These are phyloP conservation scores for Globisporangium spinosum DNA, from an alignment of 352 stramenopile genomes.

Conservation along the genomic window DNA sequence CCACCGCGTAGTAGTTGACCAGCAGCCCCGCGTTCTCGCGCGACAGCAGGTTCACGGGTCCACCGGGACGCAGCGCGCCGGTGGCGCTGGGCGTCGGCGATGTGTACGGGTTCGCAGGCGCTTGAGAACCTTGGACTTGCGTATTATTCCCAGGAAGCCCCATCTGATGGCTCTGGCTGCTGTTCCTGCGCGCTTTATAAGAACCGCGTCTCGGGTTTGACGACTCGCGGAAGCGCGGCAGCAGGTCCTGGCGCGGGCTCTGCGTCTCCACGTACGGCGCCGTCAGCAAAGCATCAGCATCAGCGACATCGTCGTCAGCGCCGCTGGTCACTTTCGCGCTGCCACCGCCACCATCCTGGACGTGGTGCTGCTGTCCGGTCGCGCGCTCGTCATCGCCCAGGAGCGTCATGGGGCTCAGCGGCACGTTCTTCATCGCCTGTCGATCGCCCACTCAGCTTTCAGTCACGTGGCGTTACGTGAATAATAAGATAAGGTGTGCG, in stretches of 20 bases:
- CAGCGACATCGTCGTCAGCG: background rate
- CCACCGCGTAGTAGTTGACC: conserved; percentile 66
- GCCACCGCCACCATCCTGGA: background rate
- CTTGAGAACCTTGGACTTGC: background rate
- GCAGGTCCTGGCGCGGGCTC: conserved; percentile 4
- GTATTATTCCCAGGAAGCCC: background rate
- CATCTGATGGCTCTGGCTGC: background rate
- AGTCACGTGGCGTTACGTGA: background rate
- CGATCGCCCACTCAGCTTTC: background rate
- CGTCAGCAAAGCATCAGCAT: background rate
- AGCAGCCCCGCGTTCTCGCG: conserved; percentile 39
- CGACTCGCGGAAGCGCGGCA: conserved; percentile 14
- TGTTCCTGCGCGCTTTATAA: background rate
- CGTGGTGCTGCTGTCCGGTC: background rate
- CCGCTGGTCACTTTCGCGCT: background rate
- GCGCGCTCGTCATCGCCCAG: conserved; percentile 11
- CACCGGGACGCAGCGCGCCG: conserved; percentile 24
- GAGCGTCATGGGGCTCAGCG: conserved; percentile 13
- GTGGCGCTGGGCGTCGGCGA: background rate
- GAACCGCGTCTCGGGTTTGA: background rate
- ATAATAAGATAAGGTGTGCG: background rate
- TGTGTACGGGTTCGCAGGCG: conserved; percentile 3
- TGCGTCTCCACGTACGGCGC: conserved; percentile 10
- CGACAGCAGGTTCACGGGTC: conserved; percentile 16
- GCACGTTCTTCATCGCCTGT: conserved; percentile 10